Conservation (phyloP, 495 filamentous ascomycete genomes). For the Neurospora discreta region DNA sequence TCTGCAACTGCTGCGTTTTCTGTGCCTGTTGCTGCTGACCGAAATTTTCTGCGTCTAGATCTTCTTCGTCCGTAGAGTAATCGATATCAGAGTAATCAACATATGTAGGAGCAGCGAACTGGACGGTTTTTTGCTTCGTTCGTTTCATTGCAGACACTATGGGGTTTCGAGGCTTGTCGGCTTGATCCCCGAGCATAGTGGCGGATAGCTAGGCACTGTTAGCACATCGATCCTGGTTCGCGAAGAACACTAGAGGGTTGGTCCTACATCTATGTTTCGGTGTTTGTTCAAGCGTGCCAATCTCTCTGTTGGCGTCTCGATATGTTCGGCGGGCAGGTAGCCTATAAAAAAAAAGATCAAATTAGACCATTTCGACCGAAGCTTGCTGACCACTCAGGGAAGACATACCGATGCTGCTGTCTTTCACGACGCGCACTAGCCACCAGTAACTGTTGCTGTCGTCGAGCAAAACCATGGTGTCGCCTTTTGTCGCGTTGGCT, state of each 20-base stretch:
- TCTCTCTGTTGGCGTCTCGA: conserved; percentile 94
- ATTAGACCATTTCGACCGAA: conserved; percentile 9
- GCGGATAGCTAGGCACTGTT: conserved; percentile 57
- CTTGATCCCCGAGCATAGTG: conserved; percentile 86
- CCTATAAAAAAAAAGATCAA: conserved; percentile 37
- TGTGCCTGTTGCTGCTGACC: conserved; percentile 28
- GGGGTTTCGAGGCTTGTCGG: conserved; percentile 79
- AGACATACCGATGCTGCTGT: conserved; percentile 82
- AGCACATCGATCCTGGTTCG: conserved; percentile 3
- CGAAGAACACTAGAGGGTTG: conserved; percentile 2
- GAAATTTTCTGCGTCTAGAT: conserved; percentile 25
- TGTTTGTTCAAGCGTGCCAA: conserved; percentile 94
- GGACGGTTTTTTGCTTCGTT: conserved; percentile 78
- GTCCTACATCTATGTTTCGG: conserved; percentile 84
- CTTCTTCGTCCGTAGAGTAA: conserved; percentile 82
- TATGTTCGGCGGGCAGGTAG: conserved; percentile 94
- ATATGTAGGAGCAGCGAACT: conserved; percentile 77
- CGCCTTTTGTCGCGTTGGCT: conserved; percentile 94
- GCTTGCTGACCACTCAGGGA: not conserved
- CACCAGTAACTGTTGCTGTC: conserved; percentile 99
- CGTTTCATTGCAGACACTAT: conserved; percentile 83
- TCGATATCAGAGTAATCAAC: conserved; percentile 86
- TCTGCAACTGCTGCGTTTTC: conserved; percentile 23
- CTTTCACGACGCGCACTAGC: conserved; percentile 93
- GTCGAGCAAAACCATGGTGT: conserved; percentile 99